Conservation (phyloP, 257 asterid genomes). For the Solanum arcanum region DNA sequence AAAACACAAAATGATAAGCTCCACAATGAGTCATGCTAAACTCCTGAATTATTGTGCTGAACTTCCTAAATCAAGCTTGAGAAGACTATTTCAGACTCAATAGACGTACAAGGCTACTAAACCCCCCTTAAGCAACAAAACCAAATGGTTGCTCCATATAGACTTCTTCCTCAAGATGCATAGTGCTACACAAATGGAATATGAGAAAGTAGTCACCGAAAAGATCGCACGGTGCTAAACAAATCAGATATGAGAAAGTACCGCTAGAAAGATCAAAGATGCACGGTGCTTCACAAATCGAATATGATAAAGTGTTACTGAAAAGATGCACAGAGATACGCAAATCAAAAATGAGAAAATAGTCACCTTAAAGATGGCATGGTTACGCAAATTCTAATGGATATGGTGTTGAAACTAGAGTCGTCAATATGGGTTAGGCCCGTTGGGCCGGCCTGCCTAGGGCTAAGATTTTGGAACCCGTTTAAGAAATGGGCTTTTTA, state of each 20-base stretch:
- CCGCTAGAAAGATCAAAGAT: not conserved
- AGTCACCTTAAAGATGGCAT: not conserved
- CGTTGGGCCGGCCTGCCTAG: too few species aligned
- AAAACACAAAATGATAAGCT: not conserved
- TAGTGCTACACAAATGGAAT: not conserved
- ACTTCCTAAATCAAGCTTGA: not conserved
- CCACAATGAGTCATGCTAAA: not conserved
- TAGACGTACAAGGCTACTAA: not conserved
- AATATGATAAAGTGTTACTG: not conserved
- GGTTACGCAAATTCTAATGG: not conserved
- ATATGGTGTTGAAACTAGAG: not conserved
- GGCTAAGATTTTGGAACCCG: too few species aligned
- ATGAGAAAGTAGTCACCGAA: not conserved
- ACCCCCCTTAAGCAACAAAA: not conserved
- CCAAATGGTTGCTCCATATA: not conserved
- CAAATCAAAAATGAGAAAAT: not conserved
- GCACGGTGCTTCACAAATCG: not conserved
- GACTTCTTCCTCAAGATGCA: too few species aligned
- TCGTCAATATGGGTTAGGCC: too few species aligned
- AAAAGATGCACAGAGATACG: not conserved
- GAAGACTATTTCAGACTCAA: not conserved
- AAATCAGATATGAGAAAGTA: not conserved
- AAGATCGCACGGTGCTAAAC: not conserved
- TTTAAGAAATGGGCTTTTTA: too few species aligned
- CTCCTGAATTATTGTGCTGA: not conserved